Evolutionary conservation across 345 rosid genomes (phyloP).

Genomic region (Combretum micranthum): DNA sequence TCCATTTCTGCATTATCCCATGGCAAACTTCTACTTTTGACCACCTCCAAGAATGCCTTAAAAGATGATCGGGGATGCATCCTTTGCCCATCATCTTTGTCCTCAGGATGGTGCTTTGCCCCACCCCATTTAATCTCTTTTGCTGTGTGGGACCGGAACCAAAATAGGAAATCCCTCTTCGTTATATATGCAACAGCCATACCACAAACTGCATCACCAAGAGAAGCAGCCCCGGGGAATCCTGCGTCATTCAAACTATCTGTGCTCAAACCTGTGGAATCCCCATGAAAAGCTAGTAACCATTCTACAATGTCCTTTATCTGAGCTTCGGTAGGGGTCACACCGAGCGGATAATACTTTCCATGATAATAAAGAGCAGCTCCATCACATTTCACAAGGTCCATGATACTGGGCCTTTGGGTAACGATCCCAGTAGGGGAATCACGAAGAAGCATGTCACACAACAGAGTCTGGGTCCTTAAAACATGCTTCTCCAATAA

Average conservation of each 20-base stretch:
- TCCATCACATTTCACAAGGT: slow-evolving; percentile 93
- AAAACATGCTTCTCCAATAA: slow-evolving; percentile 82
- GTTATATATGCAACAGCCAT: slow-evolving; percentile 97
- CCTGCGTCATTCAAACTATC: slow-evolving; percentile 95
- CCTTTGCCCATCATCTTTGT: slow-evolving; percentile 90
- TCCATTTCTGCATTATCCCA: slow-evolving; percentile 99
- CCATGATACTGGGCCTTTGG: slow-evolving; percentile 97
- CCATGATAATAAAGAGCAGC: slow-evolving; percentile 91
- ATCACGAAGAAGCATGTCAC: slow-evolving; percentile 98
- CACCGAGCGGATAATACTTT: slow-evolving; percentile 62
- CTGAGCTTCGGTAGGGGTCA: slow-evolving; percentile 81
- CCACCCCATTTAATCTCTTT: slow-evolving; percentile 99
- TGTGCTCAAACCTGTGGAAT: slow-evolving; percentile 91
- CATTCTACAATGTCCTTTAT: slow-evolving; percentile 82
- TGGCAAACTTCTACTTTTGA: slow-evolving; percentile 84
- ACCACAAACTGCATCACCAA: slow-evolving; percentile 96
- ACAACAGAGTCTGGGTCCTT: slow-evolving; percentile 85
- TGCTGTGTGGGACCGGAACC: slow-evolving; percentile 97
- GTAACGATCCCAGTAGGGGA: slow-evolving; percentile 91
- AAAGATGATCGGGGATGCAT: slow-evolving; percentile 99
- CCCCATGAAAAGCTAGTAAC: slow-evolving; percentile 78
- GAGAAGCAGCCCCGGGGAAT: slow-evolving; percentile 70
- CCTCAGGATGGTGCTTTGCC: slow-evolving; percentile 96
- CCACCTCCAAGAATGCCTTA: slow-evolving; percentile 97
- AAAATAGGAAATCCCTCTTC: slow-evolving; percentile 73